These are phyloP conservation scores for Myriangium duriaei DNA, from an alignment of 2,329 filamentous ascomycete species.

Conservation along the genomic window DNA sequence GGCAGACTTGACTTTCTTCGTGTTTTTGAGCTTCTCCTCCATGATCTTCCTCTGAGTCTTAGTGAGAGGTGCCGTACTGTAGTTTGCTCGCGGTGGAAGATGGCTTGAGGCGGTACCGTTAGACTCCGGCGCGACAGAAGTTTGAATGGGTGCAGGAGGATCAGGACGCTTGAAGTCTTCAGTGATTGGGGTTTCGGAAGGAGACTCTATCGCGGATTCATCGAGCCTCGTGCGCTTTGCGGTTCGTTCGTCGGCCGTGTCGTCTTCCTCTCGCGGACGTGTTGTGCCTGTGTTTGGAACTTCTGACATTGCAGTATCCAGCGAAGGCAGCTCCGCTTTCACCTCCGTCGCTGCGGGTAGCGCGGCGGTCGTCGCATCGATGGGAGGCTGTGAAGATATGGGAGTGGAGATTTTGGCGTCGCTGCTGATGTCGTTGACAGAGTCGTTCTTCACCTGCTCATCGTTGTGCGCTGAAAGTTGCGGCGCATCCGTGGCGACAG, in stretches of 20 bases:
- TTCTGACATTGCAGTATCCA: constrained; percentile 24
- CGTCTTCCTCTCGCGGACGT: constrained; percentile 60
- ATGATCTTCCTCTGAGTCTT: constrained; percentile 49
- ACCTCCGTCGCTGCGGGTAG: neutral
- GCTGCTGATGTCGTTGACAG: constrained; percentile 1
- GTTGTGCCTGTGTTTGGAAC: constrained; percentile 34
- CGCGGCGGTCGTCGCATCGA: neutral
- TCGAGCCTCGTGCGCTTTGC: constrained; percentile 74
- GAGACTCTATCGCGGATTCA: constrained; percentile 21
- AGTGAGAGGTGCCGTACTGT: constrained; percentile 40
- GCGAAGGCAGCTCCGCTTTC: constrained; percentile 1
- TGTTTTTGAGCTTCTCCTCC: constrained; percentile 53
- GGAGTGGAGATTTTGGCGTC: constrained; percentile 5
- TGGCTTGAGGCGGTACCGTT: constrained; percentile 15
- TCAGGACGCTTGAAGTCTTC: constrained; percentile 18
- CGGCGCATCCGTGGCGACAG: neutral
- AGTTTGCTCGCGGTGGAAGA: constrained; percentile 18
- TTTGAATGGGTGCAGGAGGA: constrained; percentile 13
- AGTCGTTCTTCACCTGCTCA: neutral
- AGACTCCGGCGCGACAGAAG: constrained; percentile 2
- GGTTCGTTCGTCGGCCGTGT: constrained; percentile 44
- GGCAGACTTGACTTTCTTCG: constrained; percentile 80
- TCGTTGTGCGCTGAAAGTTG: neutral
- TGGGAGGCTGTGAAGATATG: constrained; percentile 12
- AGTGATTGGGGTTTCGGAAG: constrained; percentile 13